These are phyloP conservation scores for Phaseolus coccineus DNA, from an alignment of 331 rosid genomes.

Conservation along the genomic window DNA sequence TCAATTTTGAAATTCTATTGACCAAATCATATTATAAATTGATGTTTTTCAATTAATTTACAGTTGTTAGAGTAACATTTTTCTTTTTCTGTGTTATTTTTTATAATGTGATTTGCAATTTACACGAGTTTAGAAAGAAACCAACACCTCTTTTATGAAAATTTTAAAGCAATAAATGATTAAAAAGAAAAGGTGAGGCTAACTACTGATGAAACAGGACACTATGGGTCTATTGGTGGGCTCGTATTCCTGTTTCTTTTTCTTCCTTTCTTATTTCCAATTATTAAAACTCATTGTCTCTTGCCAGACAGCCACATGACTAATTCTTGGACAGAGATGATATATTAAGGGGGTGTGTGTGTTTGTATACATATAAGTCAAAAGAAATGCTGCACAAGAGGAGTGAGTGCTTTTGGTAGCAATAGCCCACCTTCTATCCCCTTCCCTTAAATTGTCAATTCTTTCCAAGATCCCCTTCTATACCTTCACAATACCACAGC, in stretches of 20 bases:
- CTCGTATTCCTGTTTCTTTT: conserved; percentile 62
- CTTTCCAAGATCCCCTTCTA: conserved; percentile 13
- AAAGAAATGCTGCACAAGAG: conserved; percentile 52
- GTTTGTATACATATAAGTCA: conserved; percentile 34
- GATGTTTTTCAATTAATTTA: no score
- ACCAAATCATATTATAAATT: no score
- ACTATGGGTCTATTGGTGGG: conserved; percentile 72
- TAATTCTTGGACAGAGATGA: conserved; percentile 67
- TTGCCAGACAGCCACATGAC: conserved; percentile 74
- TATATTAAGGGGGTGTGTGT: conserved; percentile 53
- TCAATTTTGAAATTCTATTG: no score
- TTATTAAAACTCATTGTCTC: conserved; percentile 69
- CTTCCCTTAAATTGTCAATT: conserved; percentile 37
- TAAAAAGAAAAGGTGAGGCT: conserved; percentile 59
- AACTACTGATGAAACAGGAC: conserved; percentile 70
- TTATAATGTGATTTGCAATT: conserved; percentile 42
- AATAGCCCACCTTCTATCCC: conserved; percentile 32
- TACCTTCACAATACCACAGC: conserved; percentile 34
- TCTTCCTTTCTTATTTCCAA: conserved; percentile 53
- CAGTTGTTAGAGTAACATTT: no score
- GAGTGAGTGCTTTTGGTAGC: conserved; percentile 51
- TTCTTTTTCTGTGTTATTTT: background rate
- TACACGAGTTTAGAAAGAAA: conserved; percentile 42
- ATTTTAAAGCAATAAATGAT: conserved; percentile 62
- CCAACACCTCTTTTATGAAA: conserved; percentile 48